phyloP scores from a whole-genome alignment of 2,329 filamentous ascomycete species.

The Trichoderma asperellum region DNA sequence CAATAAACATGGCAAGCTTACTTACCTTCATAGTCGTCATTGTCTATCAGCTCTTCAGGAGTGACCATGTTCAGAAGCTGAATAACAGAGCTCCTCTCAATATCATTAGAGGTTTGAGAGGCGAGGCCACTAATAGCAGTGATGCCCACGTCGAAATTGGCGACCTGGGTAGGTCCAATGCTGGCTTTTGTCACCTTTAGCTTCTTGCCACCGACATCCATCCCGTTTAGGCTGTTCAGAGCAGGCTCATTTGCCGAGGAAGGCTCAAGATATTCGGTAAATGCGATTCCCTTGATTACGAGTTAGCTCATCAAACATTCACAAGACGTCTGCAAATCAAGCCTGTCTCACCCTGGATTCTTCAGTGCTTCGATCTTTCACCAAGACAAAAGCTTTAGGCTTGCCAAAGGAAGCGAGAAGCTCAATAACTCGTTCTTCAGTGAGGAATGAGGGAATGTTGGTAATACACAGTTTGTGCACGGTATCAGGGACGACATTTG shows the following conservation, averaged over 20 bases:
- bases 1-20: not conserved
- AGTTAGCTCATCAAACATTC: conserved; percentile 36
- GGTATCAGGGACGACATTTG: conserved; percentile 83
- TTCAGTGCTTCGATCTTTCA: conserved; percentile 82
- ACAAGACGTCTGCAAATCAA: not conserved
- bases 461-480: conserved; percentile 93
- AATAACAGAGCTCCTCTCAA: conserved; percentile 81
- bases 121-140: conserved; percentile 98
- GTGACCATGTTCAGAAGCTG: conserved; percentile 99
- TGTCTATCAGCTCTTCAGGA: conserved; percentile 88
- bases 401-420: conserved; percentile 89
- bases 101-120: conserved; percentile 78
- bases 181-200: conserved; percentile 88
- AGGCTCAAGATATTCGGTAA: conserved; percentile 90
- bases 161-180: conserved; percentile 89
- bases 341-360: conserved; percentile 74
- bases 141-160: conserved; percentile 91
- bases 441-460: conserved; percentile 85
- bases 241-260: conserved; percentile 74
- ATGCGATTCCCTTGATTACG: conserved; percentile 73
- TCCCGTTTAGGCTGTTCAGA: conserved; percentile 87
- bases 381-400: conserved; percentile 87
- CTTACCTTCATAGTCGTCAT: conserved; percentile 89
- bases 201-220: conserved; percentile 86
- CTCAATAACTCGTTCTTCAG: conserved; percentile 89